Evolutionary conservation across 1,284 basidiomycete genomes (phyloP).

Genomic region (Tetrapyrgos nigripes): DNA sequence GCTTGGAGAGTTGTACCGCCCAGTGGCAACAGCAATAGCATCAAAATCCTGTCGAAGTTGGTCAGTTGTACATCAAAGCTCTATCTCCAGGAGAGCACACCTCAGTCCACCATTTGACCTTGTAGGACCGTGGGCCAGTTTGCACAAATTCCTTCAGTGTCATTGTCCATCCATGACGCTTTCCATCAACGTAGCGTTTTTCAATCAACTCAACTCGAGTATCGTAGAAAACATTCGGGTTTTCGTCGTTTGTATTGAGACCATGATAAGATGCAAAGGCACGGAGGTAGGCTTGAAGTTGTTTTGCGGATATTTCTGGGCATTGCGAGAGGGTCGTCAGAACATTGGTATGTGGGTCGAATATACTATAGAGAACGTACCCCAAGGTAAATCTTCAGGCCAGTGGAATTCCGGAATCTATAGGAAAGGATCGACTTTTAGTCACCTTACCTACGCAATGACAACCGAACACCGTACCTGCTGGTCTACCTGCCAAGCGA

Average conservation of each 20-base stretch:
- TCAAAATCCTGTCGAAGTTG: slow-evolving; percentile 44
- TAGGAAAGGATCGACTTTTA: no score
- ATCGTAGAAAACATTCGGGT: slow-evolving; percentile 47
- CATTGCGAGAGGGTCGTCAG: neutral
- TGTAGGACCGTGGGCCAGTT: slow-evolving; percentile 28
- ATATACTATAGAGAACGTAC: slow-evolving; percentile 2
- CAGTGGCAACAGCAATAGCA: slow-evolving; percentile 50
- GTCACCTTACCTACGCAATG: neutral
- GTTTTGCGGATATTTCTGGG: slow-evolving; percentile 27
- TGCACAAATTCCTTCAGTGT: slow-evolving; percentile 39
- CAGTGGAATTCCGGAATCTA: slow-evolving; percentile 24
- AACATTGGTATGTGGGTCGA: neutral
- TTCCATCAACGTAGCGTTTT: slow-evolving; percentile 40
- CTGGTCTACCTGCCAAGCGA: slow-evolving; percentile 4
- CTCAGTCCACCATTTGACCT: slow-evolving; percentile 43
- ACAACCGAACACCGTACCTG: slow-evolving; percentile 3
- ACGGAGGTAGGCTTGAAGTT: slow-evolving; percentile 33
- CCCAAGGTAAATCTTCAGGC: slow-evolving; percentile 22
- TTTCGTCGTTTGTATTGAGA: slow-evolving; percentile 48
- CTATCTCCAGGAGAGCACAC: slow-evolving; percentile 23
- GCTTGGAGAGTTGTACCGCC: slow-evolving; percentile 50
- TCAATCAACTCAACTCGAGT: slow-evolving; percentile 55
- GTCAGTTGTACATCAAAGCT: neutral
- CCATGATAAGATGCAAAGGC: slow-evolving; percentile 47
- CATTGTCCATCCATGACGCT: slow-evolving; percentile 46